These are phyloP conservation scores for Debaryomyces psychrophilus DNA, from an alignment of 1,139 yeast genomes.

Conservation along the genomic window DNA sequence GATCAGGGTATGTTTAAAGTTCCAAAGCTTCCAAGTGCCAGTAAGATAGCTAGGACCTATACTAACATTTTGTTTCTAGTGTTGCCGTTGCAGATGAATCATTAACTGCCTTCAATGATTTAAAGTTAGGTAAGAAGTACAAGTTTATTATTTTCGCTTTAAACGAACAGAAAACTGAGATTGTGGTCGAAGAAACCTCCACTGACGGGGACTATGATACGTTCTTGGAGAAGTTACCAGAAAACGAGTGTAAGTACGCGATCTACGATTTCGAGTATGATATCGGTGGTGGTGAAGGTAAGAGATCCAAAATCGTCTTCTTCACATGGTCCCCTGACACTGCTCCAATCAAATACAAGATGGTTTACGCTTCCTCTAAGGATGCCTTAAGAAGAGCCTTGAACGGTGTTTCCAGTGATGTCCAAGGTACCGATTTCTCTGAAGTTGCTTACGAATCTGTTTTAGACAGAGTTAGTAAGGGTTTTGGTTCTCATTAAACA, in stretches of 20 bases:
- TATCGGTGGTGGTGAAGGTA: constrained; percentile 87
- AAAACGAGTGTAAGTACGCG: constrained; percentile 95
- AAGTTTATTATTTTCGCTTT: constrained; percentile 81
- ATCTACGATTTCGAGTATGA: constrained; percentile 96
- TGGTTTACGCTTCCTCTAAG: constrained; percentile 97
- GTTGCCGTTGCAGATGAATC: constrained; percentile 97
- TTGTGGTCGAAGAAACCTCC: constrained; percentile 86
- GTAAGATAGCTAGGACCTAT: neutral
- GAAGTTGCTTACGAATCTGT: constrained; percentile 95
- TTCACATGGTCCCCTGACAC: constrained; percentile 98
- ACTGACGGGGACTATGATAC: constrained; percentile 73
- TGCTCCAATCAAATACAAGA: constrained; percentile 91
- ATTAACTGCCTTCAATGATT: constrained; percentile 88
- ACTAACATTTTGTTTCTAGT: constrained; percentile 53
- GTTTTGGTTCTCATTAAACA: constrained; percentile 54
- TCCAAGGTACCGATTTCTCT: constrained; percentile 97
- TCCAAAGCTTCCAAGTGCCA: neutral
- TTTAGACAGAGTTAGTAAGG: constrained; percentile 85
- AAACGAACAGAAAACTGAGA: constrained; percentile 85
- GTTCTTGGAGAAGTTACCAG: constrained; percentile 87
- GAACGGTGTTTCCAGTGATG: constrained; percentile 90
- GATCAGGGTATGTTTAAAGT: constrained; percentile 64
- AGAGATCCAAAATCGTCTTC: constrained; percentile 92
- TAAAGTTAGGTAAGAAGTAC: constrained; percentile 90
- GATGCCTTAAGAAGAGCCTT: constrained; percentile 97